Evolutionary conservation across 139 green algal species (phyloP), one percentile per base, ranked within the genome.

Genomic region (Micractinium conductrix): DNA sequence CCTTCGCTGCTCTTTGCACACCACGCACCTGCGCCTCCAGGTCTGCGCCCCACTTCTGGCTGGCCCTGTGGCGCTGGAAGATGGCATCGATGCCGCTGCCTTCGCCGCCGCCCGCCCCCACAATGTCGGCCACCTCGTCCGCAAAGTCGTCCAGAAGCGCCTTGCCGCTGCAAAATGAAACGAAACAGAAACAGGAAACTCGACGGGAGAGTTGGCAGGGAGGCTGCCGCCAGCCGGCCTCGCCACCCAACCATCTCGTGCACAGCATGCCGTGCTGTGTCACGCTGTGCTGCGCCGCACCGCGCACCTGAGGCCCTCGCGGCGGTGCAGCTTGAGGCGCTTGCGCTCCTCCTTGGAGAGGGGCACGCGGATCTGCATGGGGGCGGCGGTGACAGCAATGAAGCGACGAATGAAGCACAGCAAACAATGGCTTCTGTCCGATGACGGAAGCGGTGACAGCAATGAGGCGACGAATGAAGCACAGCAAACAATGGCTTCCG

Each of bases 121-220:
- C 90, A 37, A 99, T 79, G 89, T 95, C 96, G 0, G 89, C 94
- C 70, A 98, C 93, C 75, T 99, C 96, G 82, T 98, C 96, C 4
- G 92, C 93, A 90, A 99, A 98, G 91, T 99, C 96, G 71, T 97
- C 95, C 76, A 98, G 76, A 83, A 95, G 86, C 19, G 74, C 88
- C 44, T 87, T 87, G 79, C 69, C 65, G 42, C 82, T 81, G 75
- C 53, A 19, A 26, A 33, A 68, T 24, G 19, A 37, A 68, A 14
- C 48, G 10, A 22, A 8, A 35, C 26, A 37, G 2, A 33, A 9
- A 35, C 24, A 68, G 60, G 60, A 26, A 30, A 2, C 60, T 12
- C 12, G 26, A 68, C 6, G 9, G 12, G 30, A 30, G 12, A 62
- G 53, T 4, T 30, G 48, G 48, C 12, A 58, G 48, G 26, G 63